Percentiles rank a stretch among this genome's conserved stretches.
phyloP scores from a whole-genome alignment of 371 early-diverging fungal species.

The Dinochytrium kinnereticum region DNA sequence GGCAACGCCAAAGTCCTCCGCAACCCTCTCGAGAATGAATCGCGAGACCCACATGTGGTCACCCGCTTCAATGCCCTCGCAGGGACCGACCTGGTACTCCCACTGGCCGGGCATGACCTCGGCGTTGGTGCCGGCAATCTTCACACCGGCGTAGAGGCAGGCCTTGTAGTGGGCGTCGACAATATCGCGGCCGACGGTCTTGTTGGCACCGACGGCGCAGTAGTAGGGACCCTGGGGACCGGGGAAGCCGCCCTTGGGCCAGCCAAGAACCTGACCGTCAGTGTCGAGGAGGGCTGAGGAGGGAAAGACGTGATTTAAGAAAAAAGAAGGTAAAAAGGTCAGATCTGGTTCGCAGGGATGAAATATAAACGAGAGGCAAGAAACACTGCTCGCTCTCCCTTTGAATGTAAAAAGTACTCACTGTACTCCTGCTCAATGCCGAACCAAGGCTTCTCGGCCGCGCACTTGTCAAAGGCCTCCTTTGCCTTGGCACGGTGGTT shows the following conservation, averaged over 20 bases:
- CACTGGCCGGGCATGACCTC: conserved; percentile 69
- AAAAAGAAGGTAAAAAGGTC: not conserved
- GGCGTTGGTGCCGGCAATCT: conserved; percentile 50
- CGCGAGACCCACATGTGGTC: conserved; percentile 64
- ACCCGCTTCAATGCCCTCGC: conserved; percentile 62
- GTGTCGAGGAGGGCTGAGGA: conserved; percentile 51
- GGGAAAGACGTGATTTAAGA: not conserved
- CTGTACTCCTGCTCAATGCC: conserved; percentile 68
- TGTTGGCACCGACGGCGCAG: conserved; percentile 63
- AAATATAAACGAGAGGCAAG: no score
- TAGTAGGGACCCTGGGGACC: conserved; percentile 68
- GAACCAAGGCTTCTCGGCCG: conserved; percentile 61
- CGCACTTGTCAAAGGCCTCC: conserved; percentile 53
- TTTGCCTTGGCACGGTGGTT: conserved; percentile 57
- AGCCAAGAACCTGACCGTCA: conserved; percentile 53
- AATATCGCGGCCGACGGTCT: conserved; percentile 63
- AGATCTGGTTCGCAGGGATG: not conserved
- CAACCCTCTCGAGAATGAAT: conserved; percentile 60
- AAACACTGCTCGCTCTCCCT: no score
- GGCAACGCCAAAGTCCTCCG: conserved; percentile 66
- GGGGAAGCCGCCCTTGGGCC: conserved; percentile 67
- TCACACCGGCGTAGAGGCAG: conserved; percentile 64
- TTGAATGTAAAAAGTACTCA: not conserved
- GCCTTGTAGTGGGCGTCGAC: conserved; percentile 67
- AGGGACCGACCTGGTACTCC: conserved; percentile 68